phyloP scores from a whole-genome alignment of 176 grass and related monocot genomes.

The Carex kokanica region DNA sequence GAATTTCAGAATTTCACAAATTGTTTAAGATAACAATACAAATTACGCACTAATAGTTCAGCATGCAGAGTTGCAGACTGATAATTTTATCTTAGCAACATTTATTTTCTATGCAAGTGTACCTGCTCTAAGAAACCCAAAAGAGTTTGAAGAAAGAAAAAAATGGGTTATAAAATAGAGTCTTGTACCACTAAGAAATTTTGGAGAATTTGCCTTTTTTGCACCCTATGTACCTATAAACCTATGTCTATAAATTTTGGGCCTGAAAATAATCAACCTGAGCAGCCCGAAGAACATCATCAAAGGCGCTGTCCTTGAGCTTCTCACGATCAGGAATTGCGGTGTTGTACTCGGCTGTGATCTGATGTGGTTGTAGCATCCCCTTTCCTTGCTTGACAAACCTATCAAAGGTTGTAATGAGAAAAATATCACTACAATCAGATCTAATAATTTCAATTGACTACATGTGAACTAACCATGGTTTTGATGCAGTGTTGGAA shows the following conservation, averaged over 20 bases:
- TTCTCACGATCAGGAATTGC: constrained; percentile 76
- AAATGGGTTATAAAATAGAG: neutral
- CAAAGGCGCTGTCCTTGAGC: constrained; percentile 86
- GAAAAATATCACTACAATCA: neutral
- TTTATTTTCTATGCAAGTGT: neutral
- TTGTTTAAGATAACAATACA: neutral
- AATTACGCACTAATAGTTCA: neutral
- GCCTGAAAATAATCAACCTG: constrained; percentile 48
- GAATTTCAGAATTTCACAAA: neutral
- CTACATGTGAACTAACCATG: neutral
- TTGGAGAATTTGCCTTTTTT: neutral
- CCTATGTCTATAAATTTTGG: neutral
- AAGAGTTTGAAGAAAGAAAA: neutral
- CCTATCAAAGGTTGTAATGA: constrained; percentile 29
- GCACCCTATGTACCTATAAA: neutral
- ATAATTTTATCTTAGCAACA: neutral
- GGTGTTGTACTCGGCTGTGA: constrained; percentile 72
- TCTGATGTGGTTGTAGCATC: constrained; percentile 91
- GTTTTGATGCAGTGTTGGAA: neutral
- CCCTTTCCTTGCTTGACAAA: constrained; percentile 83
- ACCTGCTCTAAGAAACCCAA: neutral
- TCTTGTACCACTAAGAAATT: neutral
- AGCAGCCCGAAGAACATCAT: constrained; percentile 81
- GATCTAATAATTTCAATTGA: constrained; percentile 12
- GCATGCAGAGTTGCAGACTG: too few relatives aligned